Base-by-base conservation (phyloP, 1,284 basidiomycete genomes). In the Agaricales sp. region DNA sequence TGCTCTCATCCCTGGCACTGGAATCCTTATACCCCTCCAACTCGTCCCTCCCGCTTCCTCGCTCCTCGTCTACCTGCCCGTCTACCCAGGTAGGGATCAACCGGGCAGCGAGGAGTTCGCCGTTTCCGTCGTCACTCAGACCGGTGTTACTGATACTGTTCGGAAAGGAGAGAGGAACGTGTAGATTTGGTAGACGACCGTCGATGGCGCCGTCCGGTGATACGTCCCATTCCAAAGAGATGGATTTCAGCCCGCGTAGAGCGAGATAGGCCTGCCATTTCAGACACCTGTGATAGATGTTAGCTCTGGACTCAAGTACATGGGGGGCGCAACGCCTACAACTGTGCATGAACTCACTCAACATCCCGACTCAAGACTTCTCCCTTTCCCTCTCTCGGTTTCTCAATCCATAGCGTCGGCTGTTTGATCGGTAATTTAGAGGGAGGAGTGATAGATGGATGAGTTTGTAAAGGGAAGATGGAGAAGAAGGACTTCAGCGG, bases 261-360 rank as follows among this genome's bases (percentile, higher is more conserved):
- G 86, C 83, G 51, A 90, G 70, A 61, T 85, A 87, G 0, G 86
- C 82, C 62, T 89, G 87, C 86, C 86, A 89, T 65, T 87, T 88
- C 57, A 90, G 73, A 62, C 86, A 88, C n/a, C 30, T 35, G 30
- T n/a, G n/a, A n/a, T n/a, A n/a, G n/a, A 35, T 11, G 30, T n/a
- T 11, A 35, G 30, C 30, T 8, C n/a, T 35, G n/a, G 30, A 35
- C 30, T 8, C 30, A n/a, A 11, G 8, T 35, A 11, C 30, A 11
- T 35, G 8, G n/a, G 30, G n/a, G n/a, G n/a, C n/a, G n/a, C n/a
- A 11, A 35, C 8, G n/a, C n/a, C 30, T 35, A 8, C 30, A n/a
- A 11, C n/a, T n/a, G 30, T 8, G 30, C 11, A 35, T 35, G 30
- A 11, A 35, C 30, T 8, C 30, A 35, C 57, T 88, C 85, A 53